These are phyloP conservation scores for Dactylella cylindrospora DNA, from an alignment of 2,329 filamentous ascomycete species.

Conservation along the genomic window DNA sequence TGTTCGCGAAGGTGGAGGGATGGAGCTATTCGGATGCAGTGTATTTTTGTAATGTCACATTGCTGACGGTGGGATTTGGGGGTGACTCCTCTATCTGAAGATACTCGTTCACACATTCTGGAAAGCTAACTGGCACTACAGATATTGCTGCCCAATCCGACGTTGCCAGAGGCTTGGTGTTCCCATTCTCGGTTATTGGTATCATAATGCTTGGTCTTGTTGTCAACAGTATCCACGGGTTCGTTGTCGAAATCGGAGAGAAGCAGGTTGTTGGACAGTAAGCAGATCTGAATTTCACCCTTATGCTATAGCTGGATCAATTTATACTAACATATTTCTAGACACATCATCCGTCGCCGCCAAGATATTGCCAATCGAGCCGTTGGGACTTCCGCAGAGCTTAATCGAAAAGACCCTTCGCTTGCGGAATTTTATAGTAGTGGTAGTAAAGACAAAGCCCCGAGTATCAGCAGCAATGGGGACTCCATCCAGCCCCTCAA, in stretches of 20 bases:
- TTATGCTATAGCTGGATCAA: no score
- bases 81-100: neutral
- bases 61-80: constrained; percentile 48
- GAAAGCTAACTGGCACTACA: neutral
- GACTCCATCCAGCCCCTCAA: neutral
- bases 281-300: no score
- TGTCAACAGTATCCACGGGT: constrained; percentile 71
- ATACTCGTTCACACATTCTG: neutral
- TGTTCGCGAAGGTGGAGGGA: constrained; percentile 71
- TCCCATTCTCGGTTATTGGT: constrained; percentile 80
- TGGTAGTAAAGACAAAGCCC: neutral
- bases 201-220: constrained; percentile 83
- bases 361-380: constrained; percentile 29
- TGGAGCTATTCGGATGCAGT: constrained; percentile 77
- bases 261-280: constrained; percentile 42
- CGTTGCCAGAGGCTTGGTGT: constrained; percentile 69
- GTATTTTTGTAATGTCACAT: constrained; percentile 71
- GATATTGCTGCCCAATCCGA: constrained; percentile 32
- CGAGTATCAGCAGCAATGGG: neutral
- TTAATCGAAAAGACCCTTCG: constrained; percentile 22
- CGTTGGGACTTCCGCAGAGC: constrained; percentile 27
- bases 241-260: constrained; percentile 46
- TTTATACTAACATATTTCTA: neutral
- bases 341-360: constrained; percentile 30
- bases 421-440: constrained; percentile 13